A percentile compares a stretch with the other conserved stretches of the same genome.
These are phyloP conservation scores for Cystoisospora suis DNA, from an alignment of 169 alveolate species.

Conservation along the genomic window DNA sequence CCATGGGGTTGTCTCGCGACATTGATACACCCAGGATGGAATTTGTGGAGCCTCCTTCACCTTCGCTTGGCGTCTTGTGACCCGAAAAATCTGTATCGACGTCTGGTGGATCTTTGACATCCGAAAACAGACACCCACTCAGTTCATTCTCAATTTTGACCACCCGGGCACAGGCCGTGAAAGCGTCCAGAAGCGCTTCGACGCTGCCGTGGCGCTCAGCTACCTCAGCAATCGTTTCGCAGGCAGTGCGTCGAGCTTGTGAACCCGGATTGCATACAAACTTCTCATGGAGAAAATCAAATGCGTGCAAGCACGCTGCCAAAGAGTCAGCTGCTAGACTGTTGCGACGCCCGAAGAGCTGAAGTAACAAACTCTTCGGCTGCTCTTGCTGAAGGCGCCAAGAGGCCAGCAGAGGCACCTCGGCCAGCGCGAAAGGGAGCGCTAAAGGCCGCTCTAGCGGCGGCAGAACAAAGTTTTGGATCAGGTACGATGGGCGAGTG, in stretches of 20 bases:
- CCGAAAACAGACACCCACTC: conserved; percentile 5
- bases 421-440: conserved; percentile 57
- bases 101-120: background rate
- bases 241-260: background rate
- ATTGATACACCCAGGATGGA: background rate
- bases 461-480: conserved; percentile 50
- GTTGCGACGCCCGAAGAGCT: conserved; percentile 39
- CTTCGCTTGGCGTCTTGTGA: background rate
- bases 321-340: conserved; percentile 39
- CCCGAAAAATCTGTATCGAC: no score
- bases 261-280: background rate
- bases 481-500: background rate
- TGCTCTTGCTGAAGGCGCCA: conserved; percentile 65
- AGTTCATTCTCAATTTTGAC: background rate
- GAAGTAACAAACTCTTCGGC: conserved; percentile 3
- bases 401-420: conserved; percentile 49
- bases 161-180: background rate
- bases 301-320: conserved; percentile 59
- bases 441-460: conserved; percentile 56
- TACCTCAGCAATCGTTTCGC: conserved; percentile 5
- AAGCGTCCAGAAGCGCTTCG: conserved; percentile 7
- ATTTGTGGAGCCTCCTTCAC: background rate
- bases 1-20: no score
- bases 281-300: conserved; percentile 44
- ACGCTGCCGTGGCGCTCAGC: conserved; percentile 26